These are phyloP conservation scores for Colletotrichum filicis DNA, from an alignment of 2,329 filamentous ascomycete species.

Conservation along the genomic window DNA sequence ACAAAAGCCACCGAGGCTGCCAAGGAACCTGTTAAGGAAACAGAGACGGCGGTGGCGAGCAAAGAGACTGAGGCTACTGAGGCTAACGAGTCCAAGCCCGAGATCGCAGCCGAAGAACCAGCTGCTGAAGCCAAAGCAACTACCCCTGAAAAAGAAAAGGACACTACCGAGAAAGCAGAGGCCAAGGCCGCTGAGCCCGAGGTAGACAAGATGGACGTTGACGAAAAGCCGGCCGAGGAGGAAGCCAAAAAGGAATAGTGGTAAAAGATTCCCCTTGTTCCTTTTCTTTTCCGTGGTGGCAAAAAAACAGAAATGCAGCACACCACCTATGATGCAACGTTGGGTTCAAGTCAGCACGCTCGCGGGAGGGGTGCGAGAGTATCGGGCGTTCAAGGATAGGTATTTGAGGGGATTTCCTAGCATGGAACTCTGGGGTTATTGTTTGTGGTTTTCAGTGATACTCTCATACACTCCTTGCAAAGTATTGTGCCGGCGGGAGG, in stretches of 20 bases:
- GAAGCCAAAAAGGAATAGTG: conserved; percentile 18
- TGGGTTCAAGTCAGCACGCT: neutral
- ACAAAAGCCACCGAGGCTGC: conserved; percentile 33
- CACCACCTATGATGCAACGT: conserved; percentile 18
- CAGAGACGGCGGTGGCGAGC: conserved; percentile 29
- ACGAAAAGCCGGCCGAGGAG: conserved; percentile 31
- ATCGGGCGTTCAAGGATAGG: conserved; percentile 24
- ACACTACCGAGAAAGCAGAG: conserved; percentile 33
- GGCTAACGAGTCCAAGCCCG: conserved; percentile 10
- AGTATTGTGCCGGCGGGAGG: neutral
- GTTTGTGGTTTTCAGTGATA: conserved; percentile 18
- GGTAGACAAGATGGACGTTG: conserved; percentile 38
- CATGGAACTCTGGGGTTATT: conserved; percentile 5
- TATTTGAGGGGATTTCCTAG: conserved; percentile 11
- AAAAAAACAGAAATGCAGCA: neutral
- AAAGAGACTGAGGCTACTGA: conserved; percentile 19
- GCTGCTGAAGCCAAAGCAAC: conserved; percentile 17
- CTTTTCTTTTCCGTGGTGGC: neutral
- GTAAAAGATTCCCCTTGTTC: neutral
- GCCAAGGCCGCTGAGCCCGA: conserved; percentile 33
- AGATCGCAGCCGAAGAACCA: conserved; percentile 36
- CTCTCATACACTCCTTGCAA: conserved; percentile 11
- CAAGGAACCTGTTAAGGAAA: conserved; percentile 10
- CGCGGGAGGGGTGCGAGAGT: neutral
- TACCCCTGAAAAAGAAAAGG: conserved; percentile 33